A percentile compares a stretch with the other conserved stretches of the same genome.
phyloP scores from a whole-genome alignment of 495 filamentous ascomycete genomes.

The Tuber microsphaerosporum region DNA sequence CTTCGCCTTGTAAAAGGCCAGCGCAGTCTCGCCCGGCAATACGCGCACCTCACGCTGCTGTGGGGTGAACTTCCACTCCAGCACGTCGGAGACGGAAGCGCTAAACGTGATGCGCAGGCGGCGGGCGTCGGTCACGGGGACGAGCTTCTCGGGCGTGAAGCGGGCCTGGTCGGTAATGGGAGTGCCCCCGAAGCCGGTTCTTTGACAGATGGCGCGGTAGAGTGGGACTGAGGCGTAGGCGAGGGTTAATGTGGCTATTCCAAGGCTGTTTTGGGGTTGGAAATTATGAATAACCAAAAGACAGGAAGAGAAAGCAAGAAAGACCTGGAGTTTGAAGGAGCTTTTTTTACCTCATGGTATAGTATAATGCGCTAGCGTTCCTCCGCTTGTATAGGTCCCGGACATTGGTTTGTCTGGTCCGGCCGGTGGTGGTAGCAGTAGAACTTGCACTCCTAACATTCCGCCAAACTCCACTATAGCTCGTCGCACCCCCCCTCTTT shows the following conservation, averaged over 20 bases:
- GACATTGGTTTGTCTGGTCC: constrained; percentile 41
- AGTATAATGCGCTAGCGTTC: constrained; percentile 56
- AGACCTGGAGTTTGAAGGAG: not conserved
- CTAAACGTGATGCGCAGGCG: constrained; percentile 95
- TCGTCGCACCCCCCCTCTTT: not conserved
- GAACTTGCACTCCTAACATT: not conserved
- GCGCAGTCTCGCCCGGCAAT: constrained; percentile 87
- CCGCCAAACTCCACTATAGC: not conserved
- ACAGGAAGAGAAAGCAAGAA: not conserved
- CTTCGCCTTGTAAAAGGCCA: constrained; percentile 96
- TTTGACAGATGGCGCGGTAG: constrained; percentile 88
- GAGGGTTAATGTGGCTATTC: constrained; percentile 75
- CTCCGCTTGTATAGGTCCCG: constrained; percentile 51
- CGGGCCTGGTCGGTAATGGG: constrained; percentile 76
- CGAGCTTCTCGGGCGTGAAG: constrained; percentile 54
- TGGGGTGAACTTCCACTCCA: constrained; percentile 95
- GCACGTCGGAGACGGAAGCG: constrained; percentile 83
- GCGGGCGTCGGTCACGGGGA: constrained; percentile 69
- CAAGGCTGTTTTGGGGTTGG: constrained; percentile 25
- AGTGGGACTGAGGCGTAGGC: constrained; percentile 94
- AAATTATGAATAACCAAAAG: constrained; percentile 14
- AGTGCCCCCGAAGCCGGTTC: constrained; percentile 90
- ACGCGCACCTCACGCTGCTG: constrained; percentile 97
- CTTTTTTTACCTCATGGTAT: constrained; percentile 32
- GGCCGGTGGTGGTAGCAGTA: not conserved